Conservation (phyloP, 1,139 yeast genomes). For the Arxiozyma telluris region DNA sequence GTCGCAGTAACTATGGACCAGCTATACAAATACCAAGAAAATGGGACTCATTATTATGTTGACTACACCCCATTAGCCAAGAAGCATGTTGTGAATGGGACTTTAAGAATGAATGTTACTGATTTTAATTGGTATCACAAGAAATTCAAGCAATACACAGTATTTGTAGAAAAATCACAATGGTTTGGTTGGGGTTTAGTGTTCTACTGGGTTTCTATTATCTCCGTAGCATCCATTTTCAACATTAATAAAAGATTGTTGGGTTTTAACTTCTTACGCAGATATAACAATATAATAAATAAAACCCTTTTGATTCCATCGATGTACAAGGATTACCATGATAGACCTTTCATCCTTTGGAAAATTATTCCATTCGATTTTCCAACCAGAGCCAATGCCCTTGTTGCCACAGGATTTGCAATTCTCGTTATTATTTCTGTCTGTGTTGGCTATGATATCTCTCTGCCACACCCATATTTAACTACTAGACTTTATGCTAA, state of each 20-base stretch:
- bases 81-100: slow-evolving; percentile 19
- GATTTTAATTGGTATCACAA: slow-evolving; percentile 27
- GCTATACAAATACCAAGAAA: slow-evolving; percentile 26
- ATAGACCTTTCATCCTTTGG: slow-evolving; percentile 29
- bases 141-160: slow-evolving; percentile 30
- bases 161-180: slow-evolving; percentile 31
- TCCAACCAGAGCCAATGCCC: slow-evolving; percentile 43
- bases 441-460: slow-evolving; percentile 34
- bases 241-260: slow-evolving; percentile 25
- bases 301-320: slow-evolving; percentile 40
- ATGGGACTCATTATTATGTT: slow-evolving; percentile 30
- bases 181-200: slow-evolving; percentile 37
- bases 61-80: slow-evolving; percentile 22
- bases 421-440: slow-evolving; percentile 32
- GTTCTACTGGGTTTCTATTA: slow-evolving; percentile 33
- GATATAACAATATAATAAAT: slow-evolving; percentile 11
- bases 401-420: slow-evolving; percentile 35
- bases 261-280: slow-evolving; percentile 11
- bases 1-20: slow-evolving; percentile 29
- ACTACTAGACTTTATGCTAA: slow-evolving; percentile 35
- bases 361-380: slow-evolving; percentile 33
- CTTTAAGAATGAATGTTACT: slow-evolving; percentile 28
- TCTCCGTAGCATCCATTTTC: slow-evolving; percentile 25
- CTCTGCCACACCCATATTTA: slow-evolving; percentile 36
- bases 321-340: slow-evolving; percentile 33